Evolutionary conservation across 805 yeast genomes (phyloP), one percentile per base, ranked within the genome.

Genomic region (Kluyveromyces nonfermentans): DNA sequence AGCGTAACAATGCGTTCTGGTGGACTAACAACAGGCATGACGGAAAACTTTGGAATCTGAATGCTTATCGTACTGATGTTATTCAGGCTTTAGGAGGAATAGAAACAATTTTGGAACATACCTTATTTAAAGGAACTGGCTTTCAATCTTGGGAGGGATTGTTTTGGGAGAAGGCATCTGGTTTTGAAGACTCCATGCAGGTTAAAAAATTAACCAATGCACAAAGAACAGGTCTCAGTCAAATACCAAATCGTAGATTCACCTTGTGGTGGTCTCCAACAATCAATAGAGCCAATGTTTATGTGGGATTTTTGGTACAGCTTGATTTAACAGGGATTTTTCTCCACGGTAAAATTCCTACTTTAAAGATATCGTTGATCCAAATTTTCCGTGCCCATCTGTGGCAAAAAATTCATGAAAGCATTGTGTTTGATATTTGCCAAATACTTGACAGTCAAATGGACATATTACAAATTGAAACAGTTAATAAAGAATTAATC

Each of bases 251-350:
- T 60, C 81, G 99, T 61, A 75, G 99, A 37, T 93, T 93, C 60
- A 93, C 98, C 0, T 68, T 93, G 25, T 93, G 99, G 99, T 93
- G 99, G 99, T 88, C 97, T 0, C 99, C 99, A 5, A 93, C 99
- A 0, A 93, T 93, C 55, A 93, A 93, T 57, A 76, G 99, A 50
- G 98, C 98, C 5, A 93, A 93, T 58, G 97, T 93, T 20, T 93
- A 93, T 59, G 97, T 93, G 45, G 99, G 99, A 21, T 93, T 93
- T 68, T 71, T 89, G 57, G 98, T 93, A 22, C 99, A 93, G 61
- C 71, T 93, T 37, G 99, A 93, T 64, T 69, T 93, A 57, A 93
- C 99, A 0, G 99, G 98, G 56, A 90, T 93, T 22, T 93, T 93
- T 63, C 69, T 93, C 40, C 99, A 93, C 60, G 99, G 99, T 53